Conservation (phyloP, 169 alveolate genomes). For the Eimeria tenella region DNA sequence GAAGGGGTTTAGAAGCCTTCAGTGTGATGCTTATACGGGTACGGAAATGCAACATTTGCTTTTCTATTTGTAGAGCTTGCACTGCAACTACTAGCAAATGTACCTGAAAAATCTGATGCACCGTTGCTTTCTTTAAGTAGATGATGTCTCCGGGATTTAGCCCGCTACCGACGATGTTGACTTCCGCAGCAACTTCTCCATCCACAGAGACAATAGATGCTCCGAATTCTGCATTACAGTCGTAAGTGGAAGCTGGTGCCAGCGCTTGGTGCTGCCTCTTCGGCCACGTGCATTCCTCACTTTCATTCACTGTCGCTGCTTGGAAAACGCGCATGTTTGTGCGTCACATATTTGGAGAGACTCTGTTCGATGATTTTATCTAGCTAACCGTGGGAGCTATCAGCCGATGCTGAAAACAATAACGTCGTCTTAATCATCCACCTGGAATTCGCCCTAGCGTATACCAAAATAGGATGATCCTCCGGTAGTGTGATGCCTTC, state of each 20-base stretch:
- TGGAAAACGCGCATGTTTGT: too few relatives aligned
- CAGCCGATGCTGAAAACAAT: slow-evolving; percentile 39
- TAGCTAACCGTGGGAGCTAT: slow-evolving; percentile 17
- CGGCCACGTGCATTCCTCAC: not conserved
- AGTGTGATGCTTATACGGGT: too few relatives aligned
- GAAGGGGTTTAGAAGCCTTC: too few relatives aligned
- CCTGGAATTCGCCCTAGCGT: slow-evolving; percentile 6
- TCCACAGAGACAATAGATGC: slow-evolving; percentile 32
- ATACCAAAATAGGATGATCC: slow-evolving; percentile 2
- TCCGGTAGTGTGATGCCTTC: slow-evolving; percentile 35
- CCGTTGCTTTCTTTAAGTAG: slow-evolving; percentile 26
- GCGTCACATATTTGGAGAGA: not conserved
- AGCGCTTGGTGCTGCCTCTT: too few relatives aligned
- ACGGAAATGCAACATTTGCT: too few relatives aligned
- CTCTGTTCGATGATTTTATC: not conserved
- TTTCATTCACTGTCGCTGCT: not conserved
- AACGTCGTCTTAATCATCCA: slow-evolving; percentile 21
- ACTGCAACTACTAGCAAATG: not conserved
- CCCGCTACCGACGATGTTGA: not conserved
- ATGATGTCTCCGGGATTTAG: slow-evolving; percentile 11
- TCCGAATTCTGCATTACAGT: not conserved
- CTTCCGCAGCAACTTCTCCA: slow-evolving; percentile 25
- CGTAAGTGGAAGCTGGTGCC: too few relatives aligned
- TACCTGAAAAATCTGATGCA: slow-evolving; percentile 58
- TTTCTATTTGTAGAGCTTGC: not conserved